phyloP scores from a whole-genome alignment of 768 basidiomycete species.

The Tulasnella sp. region DNA sequence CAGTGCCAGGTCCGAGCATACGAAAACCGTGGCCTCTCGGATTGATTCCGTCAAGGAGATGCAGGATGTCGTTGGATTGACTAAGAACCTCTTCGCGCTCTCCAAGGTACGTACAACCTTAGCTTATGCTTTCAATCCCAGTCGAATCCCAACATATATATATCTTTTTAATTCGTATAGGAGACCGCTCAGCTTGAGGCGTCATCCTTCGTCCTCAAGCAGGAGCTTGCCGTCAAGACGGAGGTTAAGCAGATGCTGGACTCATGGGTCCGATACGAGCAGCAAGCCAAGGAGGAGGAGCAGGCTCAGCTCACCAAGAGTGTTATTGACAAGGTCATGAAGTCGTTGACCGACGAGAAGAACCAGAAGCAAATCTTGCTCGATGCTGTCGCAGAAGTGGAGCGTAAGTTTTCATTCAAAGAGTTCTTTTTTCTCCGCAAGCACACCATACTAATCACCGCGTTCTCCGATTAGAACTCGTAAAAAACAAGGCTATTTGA shows the following conservation, averaged over 20 bases:
- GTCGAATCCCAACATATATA: neutral
- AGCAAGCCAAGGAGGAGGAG: conserved; percentile 91
- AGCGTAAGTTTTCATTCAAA: conserved; percentile 54
- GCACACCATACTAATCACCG: too few species aligned
- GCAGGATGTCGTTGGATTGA: conserved; percentile 91
- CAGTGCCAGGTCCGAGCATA: conserved; percentile 77
- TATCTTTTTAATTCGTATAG: conserved; percentile 30
- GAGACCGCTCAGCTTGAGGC: conserved; percentile 88
- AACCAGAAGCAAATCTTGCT: conserved; percentile 73
- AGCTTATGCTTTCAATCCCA: neutral
- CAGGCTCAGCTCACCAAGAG: conserved; percentile 82
- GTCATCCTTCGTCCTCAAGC: conserved; percentile 80
- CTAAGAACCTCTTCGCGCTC: conserved; percentile 78
- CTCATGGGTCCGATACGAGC: conserved; percentile 97
- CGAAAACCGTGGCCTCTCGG: conserved; percentile 83
- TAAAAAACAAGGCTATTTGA: conserved; percentile 84
- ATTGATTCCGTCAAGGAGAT: conserved; percentile 86
- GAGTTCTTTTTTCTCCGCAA: too few species aligned
- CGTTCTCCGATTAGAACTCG: conserved; percentile 51
- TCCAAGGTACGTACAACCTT: conserved; percentile 56
- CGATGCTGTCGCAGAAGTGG: conserved; percentile 77
- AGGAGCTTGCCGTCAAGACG: conserved; percentile 73
- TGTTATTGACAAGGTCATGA: conserved; percentile 82
- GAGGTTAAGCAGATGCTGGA: conserved; percentile 94
- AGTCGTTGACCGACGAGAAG: conserved; percentile 76